These are phyloP conservation scores for Nakaseomyces glabratus DNA, from an alignment of 1,139 yeast genomes.

Conservation along the genomic window DNA sequence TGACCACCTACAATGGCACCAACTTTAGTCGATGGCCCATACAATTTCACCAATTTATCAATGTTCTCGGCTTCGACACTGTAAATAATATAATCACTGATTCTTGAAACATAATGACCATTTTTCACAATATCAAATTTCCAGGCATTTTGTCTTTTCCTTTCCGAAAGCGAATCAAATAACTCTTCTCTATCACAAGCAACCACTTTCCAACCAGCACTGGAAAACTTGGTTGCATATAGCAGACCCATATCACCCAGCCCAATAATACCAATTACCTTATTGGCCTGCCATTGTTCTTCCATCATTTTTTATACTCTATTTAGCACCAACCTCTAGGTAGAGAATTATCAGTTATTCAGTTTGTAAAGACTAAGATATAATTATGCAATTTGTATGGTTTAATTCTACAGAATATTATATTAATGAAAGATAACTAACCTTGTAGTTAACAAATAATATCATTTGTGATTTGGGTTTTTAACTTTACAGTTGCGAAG, in stretches of 20 bases:
- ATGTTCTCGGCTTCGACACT: slow-evolving; percentile 87
- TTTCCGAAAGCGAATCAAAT: slow-evolving; percentile 40
- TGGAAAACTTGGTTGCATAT: slow-evolving; percentile 68
- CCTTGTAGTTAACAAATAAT: too few species aligned
- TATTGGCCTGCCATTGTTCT: slow-evolving; percentile 34
- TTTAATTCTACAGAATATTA: too few species aligned
- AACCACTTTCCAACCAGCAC: slow-evolving; percentile 83
- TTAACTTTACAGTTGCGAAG: too few species aligned
- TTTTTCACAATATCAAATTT: slow-evolving; percentile 50
- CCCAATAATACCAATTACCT: slow-evolving; percentile 81
- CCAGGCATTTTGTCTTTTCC: slow-evolving; percentile 34
- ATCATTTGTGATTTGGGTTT: too few species aligned
- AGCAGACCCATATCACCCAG: slow-evolving; percentile 94
- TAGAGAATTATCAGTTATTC: too few species aligned
- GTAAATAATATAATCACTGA: slow-evolving; percentile 74
- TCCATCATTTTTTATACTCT: slow-evolving; percentile 4
- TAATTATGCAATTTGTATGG: too few species aligned
- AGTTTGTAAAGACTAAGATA: too few species aligned
- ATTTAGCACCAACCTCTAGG: too few species aligned
- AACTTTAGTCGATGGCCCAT: slow-evolving; percentile 80
- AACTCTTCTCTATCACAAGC: slow-evolving; percentile 81
- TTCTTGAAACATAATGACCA: slow-evolving; percentile 77
- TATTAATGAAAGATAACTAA: too few species aligned
- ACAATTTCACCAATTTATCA: slow-evolving; percentile 54
- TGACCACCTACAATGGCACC: slow-evolving; percentile 98